Conservation (phyloP, 495 filamentous ascomycete genomes). For the Penicillium canescens region DNA sequence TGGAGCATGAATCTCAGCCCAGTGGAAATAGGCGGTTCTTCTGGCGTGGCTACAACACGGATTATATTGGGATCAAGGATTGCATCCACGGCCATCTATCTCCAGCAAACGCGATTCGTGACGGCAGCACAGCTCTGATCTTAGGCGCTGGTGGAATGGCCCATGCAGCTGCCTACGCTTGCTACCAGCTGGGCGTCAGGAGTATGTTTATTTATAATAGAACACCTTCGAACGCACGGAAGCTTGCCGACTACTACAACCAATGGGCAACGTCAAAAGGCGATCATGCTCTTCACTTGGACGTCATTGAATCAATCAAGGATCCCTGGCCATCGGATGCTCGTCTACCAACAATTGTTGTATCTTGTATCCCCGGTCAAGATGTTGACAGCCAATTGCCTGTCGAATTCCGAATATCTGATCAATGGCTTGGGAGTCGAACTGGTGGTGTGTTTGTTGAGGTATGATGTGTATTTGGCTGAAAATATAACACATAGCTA, state of each 20-base stretch:
- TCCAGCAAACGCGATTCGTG: slow-evolving; percentile 41
- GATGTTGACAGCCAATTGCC: slow-evolving; percentile 52
- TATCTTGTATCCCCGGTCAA: slow-evolving; percentile 66
- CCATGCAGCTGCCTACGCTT: slow-evolving; percentile 62
- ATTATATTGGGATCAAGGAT: slow-evolving; percentile 64
- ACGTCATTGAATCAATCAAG: slow-evolving; percentile 47
- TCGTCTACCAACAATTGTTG: slow-evolving; percentile 64
- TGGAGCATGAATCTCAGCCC: slow-evolving; percentile 32
- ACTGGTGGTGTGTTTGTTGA: slow-evolving; percentile 74
- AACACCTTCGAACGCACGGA: slow-evolving; percentile 53
- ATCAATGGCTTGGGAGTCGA: slow-evolving; percentile 68
- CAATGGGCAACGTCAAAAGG: slow-evolving; percentile 20
- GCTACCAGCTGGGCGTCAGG: slow-evolving; percentile 54
- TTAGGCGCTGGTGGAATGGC: slow-evolving; percentile 64
- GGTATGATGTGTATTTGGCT: slow-evolving; percentile 24
- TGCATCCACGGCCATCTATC: slow-evolving; percentile 59
- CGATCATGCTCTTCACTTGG: slow-evolving; percentile 45
- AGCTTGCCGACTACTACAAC: slow-evolving; percentile 43
- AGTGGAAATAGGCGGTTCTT: slow-evolving; percentile 28
- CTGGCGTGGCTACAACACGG: slow-evolving; percentile 63
- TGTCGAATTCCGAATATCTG: slow-evolving; percentile 62
- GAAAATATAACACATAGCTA: slow-evolving; percentile 14
- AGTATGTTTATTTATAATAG: slow-evolving; percentile 66
- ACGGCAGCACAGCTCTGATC: slow-evolving; percentile 52
- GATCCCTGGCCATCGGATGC: slow-evolving; percentile 49